Conservation (phyloP, 1,139 yeast genomes). For the Blastobotrys serpentis region DNA sequence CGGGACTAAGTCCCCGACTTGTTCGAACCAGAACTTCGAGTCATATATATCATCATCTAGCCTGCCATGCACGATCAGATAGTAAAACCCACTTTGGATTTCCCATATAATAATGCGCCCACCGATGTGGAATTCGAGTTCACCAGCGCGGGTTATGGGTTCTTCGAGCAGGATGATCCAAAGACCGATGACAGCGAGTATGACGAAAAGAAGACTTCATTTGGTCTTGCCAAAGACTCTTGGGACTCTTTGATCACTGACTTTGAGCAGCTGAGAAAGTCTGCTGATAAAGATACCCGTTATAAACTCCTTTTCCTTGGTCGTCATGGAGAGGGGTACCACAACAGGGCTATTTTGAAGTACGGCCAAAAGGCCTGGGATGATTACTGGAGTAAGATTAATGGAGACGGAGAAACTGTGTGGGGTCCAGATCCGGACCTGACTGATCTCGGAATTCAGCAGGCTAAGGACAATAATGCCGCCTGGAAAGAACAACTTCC, state of each 20-base stretch:
- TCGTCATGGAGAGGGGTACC: slow-evolving; percentile 79
- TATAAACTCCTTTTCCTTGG: slow-evolving; percentile 64
- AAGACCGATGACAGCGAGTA: slow-evolving; percentile 50
- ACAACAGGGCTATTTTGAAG: slow-evolving; percentile 58
- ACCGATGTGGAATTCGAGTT: slow-evolving; percentile 15
- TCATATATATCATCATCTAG: background rate
- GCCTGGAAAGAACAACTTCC: slow-evolving; percentile 47
- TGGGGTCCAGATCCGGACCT: slow-evolving; percentile 72
- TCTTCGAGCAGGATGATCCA: slow-evolving; percentile 51
- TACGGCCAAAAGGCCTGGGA: slow-evolving; percentile 63
- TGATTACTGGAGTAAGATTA: slow-evolving; percentile 41
- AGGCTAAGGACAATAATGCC: slow-evolving; percentile 45
- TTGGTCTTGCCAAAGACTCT: slow-evolving; percentile 46
- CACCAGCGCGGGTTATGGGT: slow-evolving; percentile 37
- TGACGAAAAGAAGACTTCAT: slow-evolving; percentile 48
- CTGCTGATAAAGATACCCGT: slow-evolving; percentile 39
- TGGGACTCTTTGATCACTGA: slow-evolving; percentile 48
- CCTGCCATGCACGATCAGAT: slow-evolving; percentile 7
- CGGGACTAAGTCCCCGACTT: too few species aligned
- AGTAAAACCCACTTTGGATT: background rate
- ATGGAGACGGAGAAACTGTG: slow-evolving; percentile 51
- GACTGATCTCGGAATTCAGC: slow-evolving; percentile 58
- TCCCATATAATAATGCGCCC: slow-evolving; percentile 6
- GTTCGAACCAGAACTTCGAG: background rate
- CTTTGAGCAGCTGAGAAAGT: slow-evolving; percentile 42